A percentile compares a stretch with the other conserved stretches of the same genome.
These are phyloP conservation scores for Lizonia empirigonia DNA, from an alignment of 2,329 filamentous ascomycete species.

Conservation along the genomic window DNA sequence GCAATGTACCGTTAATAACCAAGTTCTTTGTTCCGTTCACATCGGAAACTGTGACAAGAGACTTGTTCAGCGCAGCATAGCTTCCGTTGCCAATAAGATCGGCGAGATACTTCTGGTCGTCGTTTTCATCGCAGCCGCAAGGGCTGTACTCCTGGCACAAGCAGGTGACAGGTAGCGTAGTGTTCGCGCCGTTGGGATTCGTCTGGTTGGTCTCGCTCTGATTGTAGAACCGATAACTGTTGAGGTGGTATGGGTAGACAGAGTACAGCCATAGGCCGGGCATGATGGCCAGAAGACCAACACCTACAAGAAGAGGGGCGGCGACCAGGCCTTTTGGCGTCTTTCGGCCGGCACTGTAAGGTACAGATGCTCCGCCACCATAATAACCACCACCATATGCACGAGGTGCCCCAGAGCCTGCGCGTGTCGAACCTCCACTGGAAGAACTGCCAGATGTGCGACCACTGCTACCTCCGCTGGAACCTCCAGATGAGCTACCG, in stretches of 20 bases:
- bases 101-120: slow-evolving; percentile 63
- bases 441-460: slow-evolving; percentile 37
- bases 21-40: slow-evolving; percentile 69
- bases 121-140: slow-evolving; percentile 74
- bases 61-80: slow-evolving; percentile 64
- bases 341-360: slow-evolving; percentile 63
- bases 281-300: slow-evolving; percentile 61
- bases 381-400: slow-evolving; percentile 69
- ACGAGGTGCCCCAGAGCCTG: slow-evolving; percentile 64
- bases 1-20: slow-evolving; percentile 76
- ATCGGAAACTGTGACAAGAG: slow-evolving; percentile 64
- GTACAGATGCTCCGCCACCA: slow-evolving; percentile 62
- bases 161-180: slow-evolving; percentile 62
- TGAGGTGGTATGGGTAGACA: slow-evolving; percentile 66
- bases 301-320: slow-evolving; percentile 54
- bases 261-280: slow-evolving; percentile 69
- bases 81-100: slow-evolving; percentile 63
- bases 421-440: slow-evolving; percentile 53
- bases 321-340: slow-evolving; percentile 60
- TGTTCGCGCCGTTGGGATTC: slow-evolving; percentile 39
- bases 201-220: slow-evolving; percentile 49
- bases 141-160: slow-evolving; percentile 62
- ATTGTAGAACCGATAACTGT: slow-evolving; percentile 61
- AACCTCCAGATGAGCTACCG: slow-evolving; percentile 24
- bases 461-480: slow-evolving; percentile 20